These are phyloP conservation scores for Fusarium udum DNA, from an alignment of 2,329 filamentous ascomycete species.

Conservation along the genomic window DNA sequence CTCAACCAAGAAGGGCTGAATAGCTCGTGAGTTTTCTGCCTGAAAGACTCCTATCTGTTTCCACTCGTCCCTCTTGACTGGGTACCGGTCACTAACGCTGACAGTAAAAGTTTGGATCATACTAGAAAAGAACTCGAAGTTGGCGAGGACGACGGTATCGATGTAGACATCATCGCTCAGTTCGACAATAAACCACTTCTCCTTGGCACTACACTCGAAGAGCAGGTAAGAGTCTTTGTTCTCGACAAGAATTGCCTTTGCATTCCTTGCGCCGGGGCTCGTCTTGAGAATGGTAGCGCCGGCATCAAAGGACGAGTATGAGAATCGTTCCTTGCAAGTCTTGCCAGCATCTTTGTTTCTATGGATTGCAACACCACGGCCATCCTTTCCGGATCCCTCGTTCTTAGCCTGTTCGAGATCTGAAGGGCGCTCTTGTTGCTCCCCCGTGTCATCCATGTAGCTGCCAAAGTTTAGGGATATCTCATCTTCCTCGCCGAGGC, in stretches of 20 bases:
- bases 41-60: constrained; percentile 88
- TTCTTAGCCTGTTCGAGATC: constrained; percentile 22
- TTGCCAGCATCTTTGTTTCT: constrained; percentile 93
- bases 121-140: constrained; percentile 99
- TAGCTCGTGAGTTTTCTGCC: constrained; percentile 89
- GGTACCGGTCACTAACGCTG: constrained; percentile 93
- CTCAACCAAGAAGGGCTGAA: constrained; percentile 93
- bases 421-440: constrained; percentile 8
- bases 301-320: constrained; percentile 96
- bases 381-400: constrained; percentile 51
- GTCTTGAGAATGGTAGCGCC: constrained; percentile 93
- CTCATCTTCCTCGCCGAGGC: constrained; percentile 86
- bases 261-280: constrained; percentile 84
- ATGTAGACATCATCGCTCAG: constrained; percentile 87
- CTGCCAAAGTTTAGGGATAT: constrained; percentile 70
- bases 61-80: constrained; percentile 92
- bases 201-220: constrained; percentile 83
- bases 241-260: constrained; percentile 89
- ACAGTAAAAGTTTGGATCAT: constrained; percentile 92
- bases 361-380: constrained; percentile 62
- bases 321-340: constrained; percentile 97
- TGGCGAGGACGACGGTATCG: constrained; percentile 95
- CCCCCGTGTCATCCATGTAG: constrained; percentile 39
- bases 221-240: constrained; percentile 99
- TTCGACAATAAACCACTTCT: constrained; percentile 95